Evolutionary conservation across 805 yeast species (phyloP).

Genomic region (Candida mattraensis): DNA sequence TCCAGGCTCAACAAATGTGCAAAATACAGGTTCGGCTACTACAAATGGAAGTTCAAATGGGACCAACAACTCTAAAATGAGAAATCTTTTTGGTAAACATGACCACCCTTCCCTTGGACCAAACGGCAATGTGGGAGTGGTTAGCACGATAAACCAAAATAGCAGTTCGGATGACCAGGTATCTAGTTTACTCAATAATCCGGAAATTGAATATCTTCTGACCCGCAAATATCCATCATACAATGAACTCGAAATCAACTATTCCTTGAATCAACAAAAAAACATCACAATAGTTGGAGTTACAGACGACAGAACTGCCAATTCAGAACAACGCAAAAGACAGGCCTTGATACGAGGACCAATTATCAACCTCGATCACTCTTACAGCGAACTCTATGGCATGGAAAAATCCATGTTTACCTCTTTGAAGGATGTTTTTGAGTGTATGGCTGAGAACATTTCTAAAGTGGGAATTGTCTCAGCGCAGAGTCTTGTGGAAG

Average conservation of each 20-base stretch:
- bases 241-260: conserved; percentile 36
- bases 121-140: conserved; percentile 20
- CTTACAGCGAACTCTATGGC: conserved; percentile 51
- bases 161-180: conserved; percentile 10
- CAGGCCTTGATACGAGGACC: conserved; percentile 82
- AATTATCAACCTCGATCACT: conserved; percentile 74
- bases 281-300: conserved; percentile 47
- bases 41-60: conserved; percentile 5
- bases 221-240: conserved; percentile 33
- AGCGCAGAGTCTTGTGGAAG: conserved; percentile 71
- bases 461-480: conserved; percentile 80
- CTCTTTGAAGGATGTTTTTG: conserved; percentile 82
- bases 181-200: conserved; percentile 16
- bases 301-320: conserved; percentile 40
- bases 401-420: conserved; percentile 53
- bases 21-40: conserved; percentile 1
- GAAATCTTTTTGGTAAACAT: conserved; percentile 19
- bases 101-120: conserved; percentile 6
- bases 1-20: background rate
- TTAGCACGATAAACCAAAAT: conserved; percentile 1
- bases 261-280: conserved; percentile 41
- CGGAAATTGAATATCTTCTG: conserved; percentile 22
- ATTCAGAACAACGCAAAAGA: conserved; percentile 73
- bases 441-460: conserved; percentile 70
- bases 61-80: conserved; percentile 15